phyloP scores from a whole-genome alignment of 202 grass and related monocot genomes.

The Brachypodium distachyon region DNA sequence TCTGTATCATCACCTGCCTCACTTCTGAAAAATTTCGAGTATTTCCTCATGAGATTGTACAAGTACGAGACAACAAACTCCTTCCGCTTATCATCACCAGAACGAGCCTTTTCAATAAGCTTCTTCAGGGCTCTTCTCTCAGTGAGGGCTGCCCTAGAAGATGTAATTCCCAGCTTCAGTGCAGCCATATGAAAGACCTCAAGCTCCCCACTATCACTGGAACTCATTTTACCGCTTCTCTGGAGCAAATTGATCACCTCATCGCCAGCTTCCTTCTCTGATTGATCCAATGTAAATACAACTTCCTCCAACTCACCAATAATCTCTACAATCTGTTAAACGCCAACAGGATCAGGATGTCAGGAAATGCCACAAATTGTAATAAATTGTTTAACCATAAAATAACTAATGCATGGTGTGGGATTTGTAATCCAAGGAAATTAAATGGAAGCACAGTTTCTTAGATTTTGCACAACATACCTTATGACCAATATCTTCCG shows the following conservation, averaged over 20 bases:
- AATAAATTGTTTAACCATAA: slow-evolving; percentile 7
- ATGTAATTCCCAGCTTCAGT: slow-evolving; percentile 80
- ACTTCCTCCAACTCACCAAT: slow-evolving; percentile 63
- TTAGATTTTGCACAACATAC: slow-evolving; percentile 30
- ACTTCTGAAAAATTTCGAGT: slow-evolving; percentile 92
- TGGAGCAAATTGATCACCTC: slow-evolving; percentile 83
- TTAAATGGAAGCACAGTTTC: neutral
- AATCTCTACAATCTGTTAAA: slow-evolving; percentile 69
- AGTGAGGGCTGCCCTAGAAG: slow-evolving; percentile 77
- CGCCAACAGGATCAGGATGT: slow-evolving; percentile 2
- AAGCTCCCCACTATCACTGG: slow-evolving; percentile 65
- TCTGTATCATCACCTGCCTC: slow-evolving; percentile 77
- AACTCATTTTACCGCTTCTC: slow-evolving; percentile 54
- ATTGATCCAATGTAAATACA: slow-evolving; percentile 69
- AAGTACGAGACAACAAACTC: slow-evolving; percentile 83
- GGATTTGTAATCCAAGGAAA: neutral
- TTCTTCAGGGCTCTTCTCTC: slow-evolving; percentile 96
- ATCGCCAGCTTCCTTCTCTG: slow-evolving; percentile 96
- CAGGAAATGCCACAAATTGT: neutral
- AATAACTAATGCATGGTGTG: neutral
- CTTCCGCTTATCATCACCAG: slow-evolving; percentile 77
- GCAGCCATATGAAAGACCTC: slow-evolving; percentile 80
- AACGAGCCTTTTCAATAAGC: slow-evolving; percentile 71
- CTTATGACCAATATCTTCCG: slow-evolving; percentile 85
- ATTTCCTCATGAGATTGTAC: slow-evolving; percentile 84